These are phyloP conservation scores for Neofusicoccum sp. DNA, from an alignment of 2,329 filamentous ascomycete genomes.

Conservation along the genomic window DNA sequence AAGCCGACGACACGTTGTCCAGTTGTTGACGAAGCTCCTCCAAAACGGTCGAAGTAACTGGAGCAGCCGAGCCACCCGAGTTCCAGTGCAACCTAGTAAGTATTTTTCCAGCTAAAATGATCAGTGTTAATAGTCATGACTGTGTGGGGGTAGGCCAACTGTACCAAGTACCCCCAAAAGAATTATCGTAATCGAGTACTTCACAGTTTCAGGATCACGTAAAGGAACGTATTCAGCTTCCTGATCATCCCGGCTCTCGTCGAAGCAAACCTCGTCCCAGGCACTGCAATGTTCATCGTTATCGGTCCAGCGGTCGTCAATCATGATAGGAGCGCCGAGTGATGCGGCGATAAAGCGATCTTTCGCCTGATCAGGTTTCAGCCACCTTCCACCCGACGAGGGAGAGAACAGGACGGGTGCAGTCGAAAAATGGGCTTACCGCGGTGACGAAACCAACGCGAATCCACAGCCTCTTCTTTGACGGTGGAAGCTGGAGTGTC, in stretches of 20 bases:
- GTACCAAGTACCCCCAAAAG: neutral
- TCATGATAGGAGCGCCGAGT: neutral
- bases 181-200: neutral
- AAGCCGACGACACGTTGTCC: neutral
- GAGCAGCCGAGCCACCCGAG: neutral
- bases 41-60: neutral
- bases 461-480: neutral
- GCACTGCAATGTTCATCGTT: neutral
- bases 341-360: neutral
- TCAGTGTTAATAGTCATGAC: neutral
- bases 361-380: neutral
- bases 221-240: neutral
- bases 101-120: neutral
- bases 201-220: neutral
- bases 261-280: neutral
- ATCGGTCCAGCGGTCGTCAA: slow-evolving; percentile 6
- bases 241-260: neutral
- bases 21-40: neutral
- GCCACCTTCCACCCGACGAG: neutral
- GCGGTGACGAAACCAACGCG: slow-evolving; percentile 1
- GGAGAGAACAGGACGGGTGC: neutral
- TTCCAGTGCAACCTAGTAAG: neutral
- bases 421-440: neutral
- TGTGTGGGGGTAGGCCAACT: neutral
- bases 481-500: neutral